A percentile compares a stretch with the other conserved stretches of the same genome.
phyloP scores from a whole-genome alignment of 441 rosid genomes.

The Codiaeum variegatum region DNA sequence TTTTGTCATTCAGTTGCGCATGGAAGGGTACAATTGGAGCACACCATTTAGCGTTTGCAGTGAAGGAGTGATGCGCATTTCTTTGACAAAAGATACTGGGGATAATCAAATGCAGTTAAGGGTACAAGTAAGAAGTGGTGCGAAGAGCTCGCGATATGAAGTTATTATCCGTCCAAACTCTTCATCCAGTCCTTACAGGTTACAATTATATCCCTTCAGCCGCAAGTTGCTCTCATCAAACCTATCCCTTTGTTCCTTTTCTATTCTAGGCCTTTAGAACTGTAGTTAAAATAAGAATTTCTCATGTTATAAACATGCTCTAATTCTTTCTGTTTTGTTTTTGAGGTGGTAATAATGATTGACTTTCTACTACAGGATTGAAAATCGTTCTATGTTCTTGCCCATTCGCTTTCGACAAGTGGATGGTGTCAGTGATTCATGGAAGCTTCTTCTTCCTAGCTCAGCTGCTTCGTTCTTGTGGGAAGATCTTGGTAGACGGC shows the following conservation, averaged over 20 bases:
- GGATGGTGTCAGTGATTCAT: constrained; percentile 67
- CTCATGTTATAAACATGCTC: neutral
- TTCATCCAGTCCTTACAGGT: constrained; percentile 95
- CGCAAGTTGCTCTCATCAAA: neutral
- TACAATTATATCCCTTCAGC: constrained; percentile 12
- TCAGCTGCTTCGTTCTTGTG: constrained; percentile 90
- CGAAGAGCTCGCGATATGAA: constrained; percentile 87
- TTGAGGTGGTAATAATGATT: constrained; percentile 1
- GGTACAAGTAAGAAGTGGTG: constrained; percentile 89
- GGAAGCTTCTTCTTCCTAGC: constrained; percentile 88
- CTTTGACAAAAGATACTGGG: constrained; percentile 56
- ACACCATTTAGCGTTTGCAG: constrained; percentile 70
- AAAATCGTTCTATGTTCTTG: constrained; percentile 84
- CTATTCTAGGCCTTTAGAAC: neutral
- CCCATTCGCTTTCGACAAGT: constrained; percentile 88
- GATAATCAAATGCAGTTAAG: constrained; percentile 55
- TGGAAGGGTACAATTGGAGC: constrained; percentile 89
- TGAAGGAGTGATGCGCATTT: constrained; percentile 84
- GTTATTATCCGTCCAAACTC: constrained; percentile 89
- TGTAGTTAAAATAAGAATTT: neutral
- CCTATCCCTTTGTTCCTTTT: constrained; percentile 1
- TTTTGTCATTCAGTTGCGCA: constrained; percentile 53
- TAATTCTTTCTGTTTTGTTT: neutral
- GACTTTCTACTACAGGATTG: constrained; percentile 61
- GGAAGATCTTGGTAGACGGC: constrained; percentile 91